Conservation (phyloP, 805 yeast species). For the Wickerhamiella galacta region DNA sequence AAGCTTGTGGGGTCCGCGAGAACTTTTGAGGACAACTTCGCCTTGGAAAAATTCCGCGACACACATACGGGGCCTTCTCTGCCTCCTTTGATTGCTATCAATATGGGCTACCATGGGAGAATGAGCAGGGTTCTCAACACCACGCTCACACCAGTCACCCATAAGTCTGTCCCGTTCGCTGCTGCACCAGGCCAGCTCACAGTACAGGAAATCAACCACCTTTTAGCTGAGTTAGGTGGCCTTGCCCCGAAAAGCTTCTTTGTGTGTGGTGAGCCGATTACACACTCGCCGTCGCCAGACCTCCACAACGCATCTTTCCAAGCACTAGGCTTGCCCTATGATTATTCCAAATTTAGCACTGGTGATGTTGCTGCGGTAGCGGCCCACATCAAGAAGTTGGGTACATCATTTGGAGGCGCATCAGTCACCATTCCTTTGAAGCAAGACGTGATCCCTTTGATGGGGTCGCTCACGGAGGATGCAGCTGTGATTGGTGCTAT, state of each 20-base stretch:
- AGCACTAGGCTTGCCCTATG: constrained; percentile 61
- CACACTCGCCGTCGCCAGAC: constrained; percentile 78
- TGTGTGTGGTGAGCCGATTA: constrained; percentile 67
- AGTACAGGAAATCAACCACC: constrained; percentile 43
- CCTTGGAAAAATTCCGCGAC: constrained; percentile 51
- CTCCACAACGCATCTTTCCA: constrained; percentile 70
- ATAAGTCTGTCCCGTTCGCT: constrained; percentile 43
- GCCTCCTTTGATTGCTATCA: constrained; percentile 65
- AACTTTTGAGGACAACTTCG: constrained; percentile 47
- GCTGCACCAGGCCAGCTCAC: constrained; percentile 72
- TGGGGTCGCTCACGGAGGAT: constrained; percentile 52
- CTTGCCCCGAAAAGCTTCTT: constrained; percentile 40
- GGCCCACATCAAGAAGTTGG: constrained; percentile 31
- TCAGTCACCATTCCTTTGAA: constrained; percentile 92
- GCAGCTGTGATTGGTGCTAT: constrained; percentile 84
- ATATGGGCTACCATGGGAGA: constrained; percentile 63
- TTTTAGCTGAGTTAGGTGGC: constrained; percentile 46
- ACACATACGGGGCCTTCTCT: constrained; percentile 25
- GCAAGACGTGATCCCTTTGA: constrained; percentile 53
- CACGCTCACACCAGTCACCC: constrained; percentile 72
- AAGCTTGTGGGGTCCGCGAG: constrained; percentile 73
- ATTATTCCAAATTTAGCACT: constrained; percentile 53
- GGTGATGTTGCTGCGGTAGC: constrained; percentile 41
- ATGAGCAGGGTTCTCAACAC: constrained; percentile 63
- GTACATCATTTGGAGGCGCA: constrained; percentile 63